A percentile compares a stretch with the other conserved stretches of the same genome.
These are phyloP conservation scores for Alternaria incomplexa DNA, from an alignment of 2,329 filamentous ascomycete species.

Conservation along the genomic window DNA sequence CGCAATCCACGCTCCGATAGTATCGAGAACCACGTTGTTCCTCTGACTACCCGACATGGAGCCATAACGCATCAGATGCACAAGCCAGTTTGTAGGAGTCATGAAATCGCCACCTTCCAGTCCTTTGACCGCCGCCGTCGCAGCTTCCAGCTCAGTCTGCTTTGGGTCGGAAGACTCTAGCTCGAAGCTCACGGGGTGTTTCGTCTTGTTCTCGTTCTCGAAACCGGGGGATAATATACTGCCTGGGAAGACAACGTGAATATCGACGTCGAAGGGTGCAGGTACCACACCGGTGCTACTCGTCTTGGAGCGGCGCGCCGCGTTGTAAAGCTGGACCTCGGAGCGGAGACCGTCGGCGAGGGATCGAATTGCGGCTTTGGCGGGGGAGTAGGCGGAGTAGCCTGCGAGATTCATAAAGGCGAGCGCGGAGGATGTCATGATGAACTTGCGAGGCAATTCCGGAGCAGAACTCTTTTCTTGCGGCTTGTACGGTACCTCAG, in stretches of 20 bases:
- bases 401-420: constrained; percentile 80
- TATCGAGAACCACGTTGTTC: constrained; percentile 61
- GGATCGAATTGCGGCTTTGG: constrained; percentile 83
- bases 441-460: constrained; percentile 70
- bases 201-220: constrained; percentile 75
- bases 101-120: constrained; percentile 82
- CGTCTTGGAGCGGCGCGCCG: constrained; percentile 52
- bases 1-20: constrained; percentile 60
- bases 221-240: constrained; percentile 80
- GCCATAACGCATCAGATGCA: constrained; percentile 71
- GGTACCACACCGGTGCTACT: constrained; percentile 39
- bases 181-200: constrained; percentile 78
- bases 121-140: constrained; percentile 70
- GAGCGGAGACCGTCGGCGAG: constrained; percentile 83
- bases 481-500: constrained; percentile 46
- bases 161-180: constrained; percentile 83
- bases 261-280: constrained; percentile 70
- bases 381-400: constrained; percentile 81
- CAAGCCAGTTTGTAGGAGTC: constrained; percentile 76
- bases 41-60: constrained; percentile 60
- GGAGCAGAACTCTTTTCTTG: constrained; percentile 20
- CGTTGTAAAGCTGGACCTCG: constrained; percentile 86
- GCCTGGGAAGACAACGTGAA: constrained; percentile 84
- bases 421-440: constrained; percentile 82
- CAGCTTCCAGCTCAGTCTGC: constrained; percentile 80